Conservation (phyloP, 2,329 filamentous ascomycete genomes). For the Calonectria pseudoreteaudii region DNA sequence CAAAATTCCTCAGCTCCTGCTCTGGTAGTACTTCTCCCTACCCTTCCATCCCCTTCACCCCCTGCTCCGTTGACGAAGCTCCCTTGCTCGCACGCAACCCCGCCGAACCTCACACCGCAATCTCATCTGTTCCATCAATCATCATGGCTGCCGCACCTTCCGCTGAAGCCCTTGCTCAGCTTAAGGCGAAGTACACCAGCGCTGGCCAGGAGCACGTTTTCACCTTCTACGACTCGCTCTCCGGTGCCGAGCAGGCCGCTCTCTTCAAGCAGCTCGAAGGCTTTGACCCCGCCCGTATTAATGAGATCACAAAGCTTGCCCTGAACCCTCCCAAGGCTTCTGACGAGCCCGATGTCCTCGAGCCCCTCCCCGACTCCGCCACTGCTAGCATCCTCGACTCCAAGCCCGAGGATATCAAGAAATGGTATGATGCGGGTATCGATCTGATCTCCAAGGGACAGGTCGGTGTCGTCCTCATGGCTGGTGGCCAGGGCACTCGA, state of each 20-base stretch:
- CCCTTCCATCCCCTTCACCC: neutral
- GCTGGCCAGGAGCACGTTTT: slow-evolving; percentile 85
- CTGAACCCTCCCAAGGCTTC: slow-evolving; percentile 80
- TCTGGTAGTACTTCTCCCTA: neutral
- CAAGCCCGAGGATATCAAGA: slow-evolving; percentile 78
- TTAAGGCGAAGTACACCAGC: slow-evolving; percentile 80
- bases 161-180: slow-evolving; percentile 72
- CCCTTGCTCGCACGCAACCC: slow-evolving; percentile 10
- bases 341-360: slow-evolving; percentile 69
- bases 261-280: slow-evolving; percentile 85
- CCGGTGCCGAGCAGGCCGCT: slow-evolving; percentile 76
- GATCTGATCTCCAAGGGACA: slow-evolving; percentile 83
- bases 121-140: slow-evolving; percentile 43
- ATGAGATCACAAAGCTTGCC: slow-evolving; percentile 84
- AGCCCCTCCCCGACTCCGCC: slow-evolving; percentile 88
- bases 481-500: slow-evolving; percentile 94
- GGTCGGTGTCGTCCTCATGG: slow-evolving; percentile 92
- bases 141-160: slow-evolving; percentile 64
- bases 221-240: slow-evolving; percentile 84
- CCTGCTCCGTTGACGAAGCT: slow-evolving; percentile 14
- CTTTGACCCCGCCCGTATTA: slow-evolving; percentile 90
- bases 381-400: slow-evolving; percentile 94
- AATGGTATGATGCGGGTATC: slow-evolving; percentile 86
- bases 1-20: neutral
- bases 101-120: slow-evolving; percentile 33